Evolutionary conservation across 495 filamentous ascomycete genomes (phyloP).

Genomic region (Annulohypoxylon maeteangense): DNA sequence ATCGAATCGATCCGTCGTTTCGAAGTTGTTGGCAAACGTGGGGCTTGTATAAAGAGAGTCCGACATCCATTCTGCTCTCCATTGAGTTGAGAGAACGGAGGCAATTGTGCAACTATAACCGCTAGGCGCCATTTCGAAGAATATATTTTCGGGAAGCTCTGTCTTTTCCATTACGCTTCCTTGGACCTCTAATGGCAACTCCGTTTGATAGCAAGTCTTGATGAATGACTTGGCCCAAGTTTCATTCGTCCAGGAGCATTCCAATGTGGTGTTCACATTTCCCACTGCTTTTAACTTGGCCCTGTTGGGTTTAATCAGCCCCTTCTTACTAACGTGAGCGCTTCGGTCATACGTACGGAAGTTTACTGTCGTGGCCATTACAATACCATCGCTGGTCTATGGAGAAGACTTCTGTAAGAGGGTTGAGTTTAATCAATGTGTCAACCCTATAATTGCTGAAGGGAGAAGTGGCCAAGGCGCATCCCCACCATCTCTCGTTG

Average conservation of each 20-base stretch:
- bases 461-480: not conserved
- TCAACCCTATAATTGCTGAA: slow-evolving; percentile 24
- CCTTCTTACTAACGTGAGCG: too few species aligned
- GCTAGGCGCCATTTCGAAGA: slow-evolving; percentile 24
- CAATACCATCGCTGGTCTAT: slow-evolving; percentile 38
- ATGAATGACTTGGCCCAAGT: slow-evolving; percentile 7
- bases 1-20: slow-evolving; percentile 4
- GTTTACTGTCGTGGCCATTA: slow-evolving; percentile 21
- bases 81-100: slow-evolving; percentile 45
- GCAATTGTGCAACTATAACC: slow-evolving; percentile 44
- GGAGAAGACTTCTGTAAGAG: slow-evolving; percentile 26
- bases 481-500: slow-evolving; percentile 36
- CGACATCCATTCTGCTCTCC: slow-evolving; percentile 4
- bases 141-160: slow-evolving; percentile 10
- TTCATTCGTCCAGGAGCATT: slow-evolving; percentile 31
- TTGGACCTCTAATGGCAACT: slow-evolving; percentile 12
- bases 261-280: slow-evolving; percentile 7
- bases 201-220: slow-evolving; percentile 24
- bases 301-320: slow-evolving; percentile 11
- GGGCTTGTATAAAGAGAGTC: slow-evolving; percentile 17
- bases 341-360: slow-evolving; percentile 11
- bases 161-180: slow-evolving; percentile 17
- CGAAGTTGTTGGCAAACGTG: slow-evolving; percentile 5
- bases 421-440: slow-evolving; percentile 30
- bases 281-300: slow-evolving; percentile 23